Base-by-base conservation (phyloP, 768 basidiomycete genomes). In the Guyanaporus albipodus region DNA sequence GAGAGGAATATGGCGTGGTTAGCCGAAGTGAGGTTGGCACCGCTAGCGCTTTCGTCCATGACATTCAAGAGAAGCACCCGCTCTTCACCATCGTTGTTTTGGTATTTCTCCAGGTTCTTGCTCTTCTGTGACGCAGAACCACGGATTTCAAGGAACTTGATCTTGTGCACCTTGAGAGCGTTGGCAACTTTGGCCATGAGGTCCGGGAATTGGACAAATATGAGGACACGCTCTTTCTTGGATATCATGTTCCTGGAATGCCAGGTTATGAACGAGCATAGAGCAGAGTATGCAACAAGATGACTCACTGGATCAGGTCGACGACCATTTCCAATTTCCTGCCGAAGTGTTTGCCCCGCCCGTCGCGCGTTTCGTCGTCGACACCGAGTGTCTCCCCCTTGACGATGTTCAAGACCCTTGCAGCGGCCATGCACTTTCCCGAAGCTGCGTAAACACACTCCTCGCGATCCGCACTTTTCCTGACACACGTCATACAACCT, bases 161-260 rank as follows among this genome's bases (percentile, higher is more conserved):
- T 80, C 35, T 80, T 77, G 61, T 90, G 76, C 43, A 79, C 78
- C 2, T 64, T 70, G 53, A 97, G 77, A 0, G 91, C 90, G 51
- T 91, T 87, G 8, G 82, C 82, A 24, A 96, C 88, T 66, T 95
- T 96, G 61, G 82, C 82, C 79, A 88, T 91, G 48, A 97, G 76
- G 68, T 96, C 93, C 6, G 81, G 84, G 75, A 94, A 97, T 61
- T 97, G 94, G n/a, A 95, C 88, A 68, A 97, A 97, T 51, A 97
- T 79, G 35, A 97, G 78, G 15, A 93, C 79, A 8, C 90, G 83
- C 57, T 96, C 91, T 18, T 83, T 72, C 54, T 80, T 79, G 9
- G 85, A 81, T 38, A 92, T 76, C 33, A 72, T 69, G 46, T 79
- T 78, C 60, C 87, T 91, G 59, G 19, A 41, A n/a, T 21, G 8